Percentiles rank a stretch among this genome's conserved stretches.
phyloP scores from a whole-genome alignment of 2,329 filamentous ascomycete genomes.

The Ceratocystis albifundus region DNA sequence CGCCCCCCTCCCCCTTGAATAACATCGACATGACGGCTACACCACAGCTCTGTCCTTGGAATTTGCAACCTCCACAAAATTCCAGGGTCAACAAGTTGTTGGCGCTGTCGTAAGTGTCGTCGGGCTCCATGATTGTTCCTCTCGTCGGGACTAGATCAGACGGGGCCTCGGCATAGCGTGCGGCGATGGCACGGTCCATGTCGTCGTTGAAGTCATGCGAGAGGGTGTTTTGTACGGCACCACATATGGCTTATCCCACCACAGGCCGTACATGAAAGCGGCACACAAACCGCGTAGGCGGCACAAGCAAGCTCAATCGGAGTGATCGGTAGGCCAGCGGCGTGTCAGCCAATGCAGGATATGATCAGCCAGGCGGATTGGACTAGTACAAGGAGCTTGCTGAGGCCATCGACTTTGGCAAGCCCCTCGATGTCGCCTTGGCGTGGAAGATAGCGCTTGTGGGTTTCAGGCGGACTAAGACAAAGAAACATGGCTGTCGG shows the following conservation, averaged over 20 bases:
- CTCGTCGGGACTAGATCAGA: not conserved
- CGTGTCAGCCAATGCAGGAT: slow-evolving; percentile 29
- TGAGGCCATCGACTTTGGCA: slow-evolving; percentile 30
- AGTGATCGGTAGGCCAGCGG: slow-evolving; percentile 29
- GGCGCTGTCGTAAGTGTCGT: not conserved
- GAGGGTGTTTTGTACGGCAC: slow-evolving; percentile 11
- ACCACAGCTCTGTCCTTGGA: not conserved
- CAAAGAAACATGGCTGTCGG: slow-evolving; percentile 13
- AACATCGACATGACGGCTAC: not conserved
- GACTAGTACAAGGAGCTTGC: slow-evolving; percentile 30
- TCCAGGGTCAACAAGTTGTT: not conserved
- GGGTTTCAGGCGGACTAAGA: not conserved
- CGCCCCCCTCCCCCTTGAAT: slow-evolving; percentile 7
- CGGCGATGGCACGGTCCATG: not conserved
- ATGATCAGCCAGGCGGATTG: slow-evolving; percentile 33
- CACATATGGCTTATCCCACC: slow-evolving; percentile 29
- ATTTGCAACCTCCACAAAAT: not conserved
- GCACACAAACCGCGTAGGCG: slow-evolving; percentile 30
- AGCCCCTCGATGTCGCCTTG: slow-evolving; percentile 29
- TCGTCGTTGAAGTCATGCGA: slow-evolving; percentile 3
- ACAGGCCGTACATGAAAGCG: slow-evolving; percentile 29
- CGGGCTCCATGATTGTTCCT: not conserved
- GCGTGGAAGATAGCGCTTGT: slow-evolving; percentile 18
- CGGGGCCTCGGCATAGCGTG: not conserved
- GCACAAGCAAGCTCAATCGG: slow-evolving; percentile 31